These are phyloP conservation scores for Akanthomyces dipterigenus DNA, from an alignment of 2,329 filamentous ascomycete genomes.

Conservation along the genomic window DNA sequence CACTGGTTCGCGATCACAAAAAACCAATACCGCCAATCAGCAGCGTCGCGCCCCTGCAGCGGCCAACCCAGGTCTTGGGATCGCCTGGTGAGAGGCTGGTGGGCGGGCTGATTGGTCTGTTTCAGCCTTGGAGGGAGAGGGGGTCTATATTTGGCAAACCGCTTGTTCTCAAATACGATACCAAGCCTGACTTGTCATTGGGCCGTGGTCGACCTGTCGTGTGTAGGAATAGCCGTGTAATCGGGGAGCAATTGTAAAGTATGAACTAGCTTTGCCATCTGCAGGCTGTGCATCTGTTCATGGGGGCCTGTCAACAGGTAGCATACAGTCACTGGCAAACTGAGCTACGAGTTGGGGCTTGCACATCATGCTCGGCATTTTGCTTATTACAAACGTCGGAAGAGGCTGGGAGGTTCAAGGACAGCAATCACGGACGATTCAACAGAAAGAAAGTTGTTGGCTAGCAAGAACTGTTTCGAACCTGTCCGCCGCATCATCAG, in stretches of 20 bases:
- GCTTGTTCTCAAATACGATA: neutral
- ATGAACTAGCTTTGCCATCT: neutral
- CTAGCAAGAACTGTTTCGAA: neutral
- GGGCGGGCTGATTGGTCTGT: conserved; percentile 1
- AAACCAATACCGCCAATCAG: neutral
- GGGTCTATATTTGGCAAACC: neutral
- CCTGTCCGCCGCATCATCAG: neutral
- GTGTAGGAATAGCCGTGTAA: neutral
- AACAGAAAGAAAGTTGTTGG: neutral
- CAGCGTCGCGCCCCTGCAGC: neutral
- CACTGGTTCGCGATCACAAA: conserved; percentile 1
- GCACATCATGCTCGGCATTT: neutral
- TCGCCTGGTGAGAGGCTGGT: neutral
- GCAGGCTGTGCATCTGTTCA: neutral
- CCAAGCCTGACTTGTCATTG: too few species aligned
- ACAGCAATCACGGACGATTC: neutral
- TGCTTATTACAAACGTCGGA: neutral
- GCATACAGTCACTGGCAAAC: too few species aligned
- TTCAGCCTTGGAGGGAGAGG: neutral
- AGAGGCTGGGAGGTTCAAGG: neutral
- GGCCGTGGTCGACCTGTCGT: neutral
- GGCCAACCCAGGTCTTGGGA: neutral
- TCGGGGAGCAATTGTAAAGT: neutral
- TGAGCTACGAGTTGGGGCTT: too few species aligned
- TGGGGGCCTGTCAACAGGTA: too few species aligned